A percentile compares a stretch with the other conserved stretches of the same genome.
phyloP scores from a whole-genome alignment of 768 basidiomycete genomes.

The Phlebiopsis flavidoalba region DNA sequence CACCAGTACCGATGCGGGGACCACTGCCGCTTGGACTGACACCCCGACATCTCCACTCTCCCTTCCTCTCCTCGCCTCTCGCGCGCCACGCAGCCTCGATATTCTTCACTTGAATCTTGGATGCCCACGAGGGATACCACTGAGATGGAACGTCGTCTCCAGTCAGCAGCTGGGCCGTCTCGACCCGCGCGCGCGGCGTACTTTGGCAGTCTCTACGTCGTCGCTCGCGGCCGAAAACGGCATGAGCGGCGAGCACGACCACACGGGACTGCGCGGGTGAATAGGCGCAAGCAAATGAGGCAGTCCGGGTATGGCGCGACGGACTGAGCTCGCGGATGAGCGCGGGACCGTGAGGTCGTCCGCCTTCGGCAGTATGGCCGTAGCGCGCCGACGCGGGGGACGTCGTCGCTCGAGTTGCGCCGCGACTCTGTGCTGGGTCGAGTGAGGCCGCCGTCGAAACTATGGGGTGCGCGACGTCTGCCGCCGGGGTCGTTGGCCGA shows the following conservation, averaged over 20 bases:
- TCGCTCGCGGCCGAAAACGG: constrained; percentile 28
- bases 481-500: background rate
- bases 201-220: constrained; percentile 14
- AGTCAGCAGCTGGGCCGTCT: constrained; percentile 65
- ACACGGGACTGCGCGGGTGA: constrained; percentile 70
- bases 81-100: constrained; percentile 67
- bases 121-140: constrained; percentile 87
- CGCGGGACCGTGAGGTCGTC: constrained; percentile 74
- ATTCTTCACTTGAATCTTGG: constrained; percentile 71
- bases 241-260: constrained; percentile 80
- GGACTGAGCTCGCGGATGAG: constrained; percentile 61
- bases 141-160: constrained; percentile 88
- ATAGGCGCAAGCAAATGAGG: constrained; percentile 76
- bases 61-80: constrained; percentile 60
- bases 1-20: constrained; percentile 67
- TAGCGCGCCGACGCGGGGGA: background rate
- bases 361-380: constrained; percentile 14
- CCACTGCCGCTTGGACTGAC: constrained; percentile 70
- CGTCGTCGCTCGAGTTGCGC: background rate
- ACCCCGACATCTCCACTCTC: constrained; percentile 92
- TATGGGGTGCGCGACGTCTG: constrained; percentile 4
- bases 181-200: background rate
- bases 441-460: constrained; percentile 10
- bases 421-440: background rate
- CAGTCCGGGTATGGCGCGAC: constrained; percentile 75